Evolutionary conservation across 768 basidiomycete species (phyloP), one percentile per base, ranked within the genome.

Genomic region (Psilocybe cubensis): DNA sequence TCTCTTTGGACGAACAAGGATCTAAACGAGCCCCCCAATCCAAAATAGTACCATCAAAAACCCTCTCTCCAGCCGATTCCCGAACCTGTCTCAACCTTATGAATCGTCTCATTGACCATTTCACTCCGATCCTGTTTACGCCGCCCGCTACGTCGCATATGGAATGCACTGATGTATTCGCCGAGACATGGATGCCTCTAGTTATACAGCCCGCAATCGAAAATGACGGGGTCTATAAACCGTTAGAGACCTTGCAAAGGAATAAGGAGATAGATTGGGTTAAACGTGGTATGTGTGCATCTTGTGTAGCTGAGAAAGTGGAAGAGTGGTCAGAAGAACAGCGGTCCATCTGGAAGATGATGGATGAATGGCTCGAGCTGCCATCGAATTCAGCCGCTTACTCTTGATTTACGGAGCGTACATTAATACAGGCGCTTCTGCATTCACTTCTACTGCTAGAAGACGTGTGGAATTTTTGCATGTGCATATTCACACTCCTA

Each of bases 81-180:
- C 70, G 74, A 51, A 75, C 75, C 33, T 85, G 83, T 62, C 72
- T 70, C 59, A 64, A 64, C n/a, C 75, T 88, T 29, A 81, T 87
- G 79, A 72, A 74, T 6, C 68, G 67, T 25, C 67, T 92, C 57
- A 83, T 92, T 56, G 78, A 78, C 4, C 79, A 88, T 67, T 91
- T 91, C 66, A 87, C 88, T 0, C 88, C 90, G 1, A 75, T 85
- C 31, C 71, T 92, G 0, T 92, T 92, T 68, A 89, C 89, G 1
- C 82, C 87, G 24, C 80, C 86, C 4, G 78, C 84, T 5, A 85
- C 86, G n/a, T 72, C 76, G 1, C 91, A 91, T 66, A 90, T 90
- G 88, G 72, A 72, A 3, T 92, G 91, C 70, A 91, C 89, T 3
- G 84, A 90, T 66, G 72, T 83, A 0, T 78, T 92, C 53, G 91